Conservation (phyloP, 768 basidiomycete species). For the Gyrodon lividus region DNA sequence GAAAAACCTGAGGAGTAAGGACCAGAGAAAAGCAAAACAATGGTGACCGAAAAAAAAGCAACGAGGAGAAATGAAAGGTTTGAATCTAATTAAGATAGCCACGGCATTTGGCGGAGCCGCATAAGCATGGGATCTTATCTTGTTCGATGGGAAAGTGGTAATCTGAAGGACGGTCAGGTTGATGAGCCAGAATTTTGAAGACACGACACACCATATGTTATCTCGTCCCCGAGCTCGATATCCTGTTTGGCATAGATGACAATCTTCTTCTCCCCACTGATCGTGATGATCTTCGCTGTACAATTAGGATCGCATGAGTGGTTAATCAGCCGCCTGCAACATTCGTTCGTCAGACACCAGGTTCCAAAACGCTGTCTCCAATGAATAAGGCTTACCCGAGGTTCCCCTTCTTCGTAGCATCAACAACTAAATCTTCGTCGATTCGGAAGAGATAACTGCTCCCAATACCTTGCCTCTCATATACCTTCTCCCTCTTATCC, state of each 20-base stretch:
- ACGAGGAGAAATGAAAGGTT: constrained; percentile 7
- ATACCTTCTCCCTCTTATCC: constrained; percentile 95
- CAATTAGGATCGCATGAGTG: constrained; percentile 97
- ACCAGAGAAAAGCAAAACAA: not conserved
- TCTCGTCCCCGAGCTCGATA: constrained; percentile 96
- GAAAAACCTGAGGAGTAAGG: not conserved
- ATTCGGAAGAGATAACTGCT: constrained; percentile 98
- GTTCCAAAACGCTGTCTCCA: constrained; percentile 1
- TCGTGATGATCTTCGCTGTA: constrained; percentile 88
- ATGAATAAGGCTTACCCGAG: constrained; percentile 67
- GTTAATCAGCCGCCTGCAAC: constrained; percentile 87
- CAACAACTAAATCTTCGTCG: constrained; percentile 96
- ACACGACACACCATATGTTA: constrained; percentile 83
- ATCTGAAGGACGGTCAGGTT: constrained; percentile 47
- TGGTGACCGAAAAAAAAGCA: not conserved
- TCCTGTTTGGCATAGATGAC: constrained; percentile 98
- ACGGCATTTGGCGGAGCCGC: constrained; percentile 87
- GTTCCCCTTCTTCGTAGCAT: constrained; percentile 98
- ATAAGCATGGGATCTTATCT: constrained; percentile 93
- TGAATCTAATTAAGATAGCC: constrained; percentile 96
- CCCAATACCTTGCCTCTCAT: constrained; percentile 96
- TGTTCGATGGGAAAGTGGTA: constrained; percentile 99
- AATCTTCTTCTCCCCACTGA: constrained; percentile 94
- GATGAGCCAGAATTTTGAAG: not conserved
- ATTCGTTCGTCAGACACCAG: constrained; percentile 11